Evolutionary conservation across 257 asterid species (phyloP), one percentile per base, ranked within the genome.

Genomic region (Craterostigma plantagineum): DNA sequence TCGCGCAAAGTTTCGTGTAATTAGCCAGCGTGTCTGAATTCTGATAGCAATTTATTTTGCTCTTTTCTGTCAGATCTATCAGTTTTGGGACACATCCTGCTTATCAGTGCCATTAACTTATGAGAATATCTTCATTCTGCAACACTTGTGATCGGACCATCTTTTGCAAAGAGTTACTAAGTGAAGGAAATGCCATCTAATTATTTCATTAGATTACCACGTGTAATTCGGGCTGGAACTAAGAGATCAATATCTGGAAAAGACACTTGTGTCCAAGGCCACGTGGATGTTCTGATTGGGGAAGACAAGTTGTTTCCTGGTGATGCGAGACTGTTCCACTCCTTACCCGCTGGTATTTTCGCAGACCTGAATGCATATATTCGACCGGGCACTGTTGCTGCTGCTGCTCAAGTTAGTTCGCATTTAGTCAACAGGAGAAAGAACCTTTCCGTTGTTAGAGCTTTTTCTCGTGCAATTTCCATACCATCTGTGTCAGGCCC

Each of bases 401-500:
- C n/a, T n/a, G n/a, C 92, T 58, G 72, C 76, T 35, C 77, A 65
- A 55, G 68, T 64, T 33, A 68, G 73, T 67, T 62, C 67, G 50
- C 64, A 58, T 36, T 37, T 67, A 67, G 76, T 63, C 48, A 59
- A 59, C 59, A 59, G 45, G 14, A 65, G 64, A 48, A 68, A 59
- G 54, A 79, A 79, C 46, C 30, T 75, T 52, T 70, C 84, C 18
- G 64, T 76, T 45, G 62, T 65, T 51, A 70, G 76, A 48, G 74
- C 76, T 27, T 51, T 76, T 67, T 73, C 90, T 56, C 79, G 72
- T 16, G 70, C 90, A 13, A 47, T 76, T 39, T 72, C 90, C 7
- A 43, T 65, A 35, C 90, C 92, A 11, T 76, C 90, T 30, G 80
- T 79, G 10, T 72, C 90, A 11, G 90, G 81, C 38, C 76, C 81